Conservation (phyloP, 768 basidiomycete species). For the Asterophora lycoperdoides region DNA sequence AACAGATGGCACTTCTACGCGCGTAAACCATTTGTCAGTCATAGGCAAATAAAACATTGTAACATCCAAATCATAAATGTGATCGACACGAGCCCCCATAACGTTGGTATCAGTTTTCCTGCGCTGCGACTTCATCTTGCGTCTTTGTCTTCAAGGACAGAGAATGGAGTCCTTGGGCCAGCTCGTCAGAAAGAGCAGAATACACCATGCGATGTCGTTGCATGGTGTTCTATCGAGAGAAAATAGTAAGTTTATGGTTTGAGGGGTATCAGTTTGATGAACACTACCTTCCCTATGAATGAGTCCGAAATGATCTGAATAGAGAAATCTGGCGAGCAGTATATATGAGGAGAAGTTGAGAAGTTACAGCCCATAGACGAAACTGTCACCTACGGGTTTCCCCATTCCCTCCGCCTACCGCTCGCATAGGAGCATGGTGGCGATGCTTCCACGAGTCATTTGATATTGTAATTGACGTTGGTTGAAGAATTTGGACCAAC, state of each 20-base stretch:
- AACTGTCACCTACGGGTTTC: slow-evolving; percentile 70
- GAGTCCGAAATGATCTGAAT: slow-evolving; percentile 66
- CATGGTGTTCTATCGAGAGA: slow-evolving; percentile 53
- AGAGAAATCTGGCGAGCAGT: slow-evolving; percentile 57
- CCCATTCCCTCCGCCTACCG: slow-evolving; percentile 57
- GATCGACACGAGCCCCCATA: background rate
- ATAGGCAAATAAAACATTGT: background rate
- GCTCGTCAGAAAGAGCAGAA: slow-evolving; percentile 64
- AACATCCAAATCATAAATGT: background rate
- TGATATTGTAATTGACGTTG: slow-evolving; percentile 58
- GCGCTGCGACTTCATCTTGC: slow-evolving; percentile 37
- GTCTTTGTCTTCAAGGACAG: slow-evolving; percentile 75
- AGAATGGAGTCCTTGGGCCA: slow-evolving; percentile 69
- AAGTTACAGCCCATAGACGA: too few species aligned
- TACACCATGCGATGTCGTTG: slow-evolving; percentile 82
- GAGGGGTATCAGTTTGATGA: slow-evolving; percentile 2
- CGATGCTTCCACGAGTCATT: slow-evolving; percentile 87
- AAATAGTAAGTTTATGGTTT: slow-evolving; percentile 1
- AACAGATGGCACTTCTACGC: too few species aligned
- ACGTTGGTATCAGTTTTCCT: slow-evolving; percentile 1
- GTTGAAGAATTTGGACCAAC: slow-evolving; percentile 60
- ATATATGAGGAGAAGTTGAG: too few species aligned
- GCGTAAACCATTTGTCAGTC: too few species aligned
- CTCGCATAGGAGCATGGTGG: slow-evolving; percentile 80
- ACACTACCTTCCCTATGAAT: slow-evolving; percentile 68